Conservation (phyloP, 2,329 filamentous ascomycete species). For the Pseudodiploospora longispora region DNA sequence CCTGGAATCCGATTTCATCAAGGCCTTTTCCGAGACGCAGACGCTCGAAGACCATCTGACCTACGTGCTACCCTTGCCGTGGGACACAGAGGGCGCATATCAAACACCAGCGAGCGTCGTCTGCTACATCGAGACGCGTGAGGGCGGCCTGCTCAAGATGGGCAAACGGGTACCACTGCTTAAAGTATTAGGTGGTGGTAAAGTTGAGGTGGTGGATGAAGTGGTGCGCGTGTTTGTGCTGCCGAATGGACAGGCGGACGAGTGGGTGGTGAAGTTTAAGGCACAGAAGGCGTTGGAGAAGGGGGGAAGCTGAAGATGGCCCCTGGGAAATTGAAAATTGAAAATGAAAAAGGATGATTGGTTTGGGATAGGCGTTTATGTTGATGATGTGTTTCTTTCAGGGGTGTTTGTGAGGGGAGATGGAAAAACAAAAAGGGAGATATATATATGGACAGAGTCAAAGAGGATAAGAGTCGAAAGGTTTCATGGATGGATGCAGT, state of each 20-base stretch:
- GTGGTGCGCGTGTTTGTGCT: conserved; percentile 77
- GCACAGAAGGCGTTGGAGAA: conserved; percentile 52
- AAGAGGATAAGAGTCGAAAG: not conserved
- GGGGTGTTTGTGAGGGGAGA: not conserved
- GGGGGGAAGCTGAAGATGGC: conserved; percentile 11
- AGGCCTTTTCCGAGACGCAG: conserved; percentile 73
- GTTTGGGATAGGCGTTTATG: not conserved
- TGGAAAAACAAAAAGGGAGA: not conserved
- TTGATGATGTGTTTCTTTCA: too few species aligned
- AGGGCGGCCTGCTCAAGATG: conserved; percentile 77
- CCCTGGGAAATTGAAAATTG: not conserved
- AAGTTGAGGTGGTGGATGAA: conserved; percentile 81
- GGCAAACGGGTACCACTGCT: conserved; percentile 75
- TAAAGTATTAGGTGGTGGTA: conserved; percentile 66
- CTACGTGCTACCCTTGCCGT: conserved; percentile 83
- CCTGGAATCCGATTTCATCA: conserved; percentile 83
- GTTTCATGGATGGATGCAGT: not conserved
- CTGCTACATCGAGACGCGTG: conserved; percentile 78
- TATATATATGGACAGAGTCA: not conserved
- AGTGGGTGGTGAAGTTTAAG: conserved; percentile 85
- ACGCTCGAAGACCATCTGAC: conserved; percentile 67
- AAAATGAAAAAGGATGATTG: not conserved
- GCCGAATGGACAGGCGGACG: conserved; percentile 58
- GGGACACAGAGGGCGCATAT: conserved; percentile 68
- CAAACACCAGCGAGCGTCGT: conserved; percentile 54